Conservation (phyloP, 345 rosid genomes). For the Salix purpurea region DNA sequence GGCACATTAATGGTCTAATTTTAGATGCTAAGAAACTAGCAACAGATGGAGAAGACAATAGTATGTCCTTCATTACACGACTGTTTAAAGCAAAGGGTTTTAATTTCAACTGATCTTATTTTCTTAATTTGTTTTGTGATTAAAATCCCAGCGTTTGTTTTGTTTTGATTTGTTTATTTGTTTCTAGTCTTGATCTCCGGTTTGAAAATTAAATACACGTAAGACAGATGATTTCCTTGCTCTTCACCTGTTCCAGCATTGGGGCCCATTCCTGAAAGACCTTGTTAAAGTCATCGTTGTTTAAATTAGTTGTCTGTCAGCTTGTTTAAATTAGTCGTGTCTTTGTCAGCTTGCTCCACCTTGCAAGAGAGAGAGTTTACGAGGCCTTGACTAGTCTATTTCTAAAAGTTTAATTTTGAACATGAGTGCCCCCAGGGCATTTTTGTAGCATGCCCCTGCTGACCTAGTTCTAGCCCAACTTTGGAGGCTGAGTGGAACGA, state of each 20-base stretch:
- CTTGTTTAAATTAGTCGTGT: neutral
- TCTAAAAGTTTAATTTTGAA: neutral
- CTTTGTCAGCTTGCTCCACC: neutral
- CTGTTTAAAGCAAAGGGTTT: neutral
- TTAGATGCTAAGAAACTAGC: neutral
- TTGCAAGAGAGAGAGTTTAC: neutral
- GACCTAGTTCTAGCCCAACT: conserved; percentile 14
- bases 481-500: neutral
- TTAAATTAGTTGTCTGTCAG: neutral
- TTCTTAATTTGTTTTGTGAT: neutral
- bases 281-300: neutral
- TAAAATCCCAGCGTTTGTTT: neutral
- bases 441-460: neutral
- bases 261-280: neutral
- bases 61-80: neutral
- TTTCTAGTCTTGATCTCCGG: neutral
- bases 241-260: neutral
- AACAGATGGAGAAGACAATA: neutral
- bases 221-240: neutral
- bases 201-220: neutral
- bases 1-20: neutral
- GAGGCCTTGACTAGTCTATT: conserved; percentile 4
- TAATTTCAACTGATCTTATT: neutral
- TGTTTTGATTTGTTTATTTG: neutral
- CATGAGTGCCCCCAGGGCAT: neutral